These are phyloP conservation scores for Amylocarpus encephaloides DNA, from an alignment of 2,329 filamentous ascomycete genomes.

Conservation along the genomic window DNA sequence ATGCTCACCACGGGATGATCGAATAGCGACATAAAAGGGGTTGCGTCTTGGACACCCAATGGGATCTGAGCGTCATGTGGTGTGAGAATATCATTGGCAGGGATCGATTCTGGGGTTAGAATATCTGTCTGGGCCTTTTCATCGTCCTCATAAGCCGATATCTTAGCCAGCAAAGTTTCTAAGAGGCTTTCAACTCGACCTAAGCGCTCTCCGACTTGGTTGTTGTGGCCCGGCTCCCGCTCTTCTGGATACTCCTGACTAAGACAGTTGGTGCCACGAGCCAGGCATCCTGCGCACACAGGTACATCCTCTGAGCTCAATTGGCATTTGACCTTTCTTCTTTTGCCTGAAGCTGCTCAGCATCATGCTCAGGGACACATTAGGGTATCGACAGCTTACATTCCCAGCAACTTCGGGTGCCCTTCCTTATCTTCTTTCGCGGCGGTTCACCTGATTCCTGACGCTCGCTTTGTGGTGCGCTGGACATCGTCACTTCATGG, in stretches of 20 bases:
- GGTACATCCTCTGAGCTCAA: constrained; percentile 35
- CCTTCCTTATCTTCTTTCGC: constrained; percentile 36
- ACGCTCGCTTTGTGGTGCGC: neutral
- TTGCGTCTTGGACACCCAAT: constrained; percentile 10
- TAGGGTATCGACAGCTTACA: constrained; percentile 36
- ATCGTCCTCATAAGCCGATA: constrained; percentile 26
- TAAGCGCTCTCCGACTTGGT: constrained; percentile 28
- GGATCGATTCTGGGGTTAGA: constrained; percentile 26
- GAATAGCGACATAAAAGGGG: constrained; percentile 27
- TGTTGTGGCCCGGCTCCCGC: constrained; percentile 21
- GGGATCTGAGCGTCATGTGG: constrained; percentile 14
- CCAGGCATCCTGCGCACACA: constrained; percentile 41
- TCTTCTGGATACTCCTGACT: constrained; percentile 31
- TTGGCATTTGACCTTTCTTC: constrained; percentile 46
- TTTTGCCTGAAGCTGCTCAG: constrained; percentile 25
- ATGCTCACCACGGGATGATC: constrained; percentile 26
- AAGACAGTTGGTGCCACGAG: constrained; percentile 33
- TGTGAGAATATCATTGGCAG: constrained; percentile 24
- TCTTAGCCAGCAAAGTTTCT: constrained; percentile 27
- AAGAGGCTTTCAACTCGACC: constrained; percentile 27
- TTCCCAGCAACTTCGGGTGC: constrained; percentile 53
- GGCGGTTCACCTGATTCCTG: constrained; percentile 20
- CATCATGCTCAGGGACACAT: constrained; percentile 1
- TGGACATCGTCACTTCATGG: neutral
- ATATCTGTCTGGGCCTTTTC: constrained; percentile 23